These are phyloP conservation scores for Dryadomyces sulphureus DNA, from an alignment of 2,329 filamentous ascomycete genomes.

Conservation along the genomic window DNA sequence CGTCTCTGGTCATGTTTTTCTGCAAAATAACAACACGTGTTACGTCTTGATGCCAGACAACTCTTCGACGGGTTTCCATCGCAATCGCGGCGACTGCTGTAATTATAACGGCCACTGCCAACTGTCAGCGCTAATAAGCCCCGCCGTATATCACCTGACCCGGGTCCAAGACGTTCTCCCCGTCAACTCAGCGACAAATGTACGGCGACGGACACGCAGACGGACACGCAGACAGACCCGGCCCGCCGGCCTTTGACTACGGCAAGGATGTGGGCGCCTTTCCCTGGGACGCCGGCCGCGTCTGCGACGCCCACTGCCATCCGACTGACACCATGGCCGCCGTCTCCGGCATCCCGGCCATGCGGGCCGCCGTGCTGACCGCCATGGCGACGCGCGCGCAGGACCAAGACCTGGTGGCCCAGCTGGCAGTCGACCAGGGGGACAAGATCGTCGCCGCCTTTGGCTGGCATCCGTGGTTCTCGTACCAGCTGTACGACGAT, in stretches of 20 bases:
- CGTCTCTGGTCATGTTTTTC: neutral
- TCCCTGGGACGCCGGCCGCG: slow-evolving; percentile 51
- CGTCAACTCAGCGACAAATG: no score
- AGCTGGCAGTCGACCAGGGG: slow-evolving; percentile 41
- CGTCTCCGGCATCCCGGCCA: slow-evolving; percentile 40
- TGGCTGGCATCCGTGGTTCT: slow-evolving; percentile 83
- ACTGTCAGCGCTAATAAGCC: no score
- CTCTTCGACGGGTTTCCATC: no score
- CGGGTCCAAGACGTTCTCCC: no score
- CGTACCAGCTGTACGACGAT: slow-evolving; percentile 61
- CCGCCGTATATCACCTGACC: no score
- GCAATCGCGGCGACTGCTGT: no score
- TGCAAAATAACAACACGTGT: no score
- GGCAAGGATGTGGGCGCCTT: slow-evolving; percentile 30
- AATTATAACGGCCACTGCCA: no score
- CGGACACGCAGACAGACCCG: neutral
- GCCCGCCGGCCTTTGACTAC: no score
- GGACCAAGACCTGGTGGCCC: slow-evolving; percentile 58
- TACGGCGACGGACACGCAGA: neutral
- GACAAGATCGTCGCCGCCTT: slow-evolving; percentile 52
- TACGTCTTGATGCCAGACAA: no score
- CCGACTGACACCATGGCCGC: slow-evolving; percentile 63
- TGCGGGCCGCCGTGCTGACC: slow-evolving; percentile 52
- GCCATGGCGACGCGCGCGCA: slow-evolving; percentile 65
- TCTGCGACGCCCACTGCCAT: slow-evolving; percentile 73